These are phyloP conservation scores for Plasmodium gaboni DNA, from an alignment of 169 alveolate genomes.

Conservation along the genomic window DNA sequence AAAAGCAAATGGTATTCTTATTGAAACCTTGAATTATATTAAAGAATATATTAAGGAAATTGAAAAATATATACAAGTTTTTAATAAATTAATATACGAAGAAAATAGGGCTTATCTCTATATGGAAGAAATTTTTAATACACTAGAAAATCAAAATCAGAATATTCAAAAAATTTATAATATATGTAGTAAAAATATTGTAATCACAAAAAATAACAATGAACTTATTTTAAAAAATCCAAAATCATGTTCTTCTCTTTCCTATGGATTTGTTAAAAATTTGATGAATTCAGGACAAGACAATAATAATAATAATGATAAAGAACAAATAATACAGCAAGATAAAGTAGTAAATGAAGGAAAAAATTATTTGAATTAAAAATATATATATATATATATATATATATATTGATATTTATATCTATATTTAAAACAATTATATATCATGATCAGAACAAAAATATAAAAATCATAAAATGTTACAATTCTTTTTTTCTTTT, in stretches of 20 bases:
- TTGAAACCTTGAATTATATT: slow-evolving; percentile 59
- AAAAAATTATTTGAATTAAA: slow-evolving; percentile 4
- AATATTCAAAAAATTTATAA: slow-evolving; percentile 64
- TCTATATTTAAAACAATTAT: too few species aligned
- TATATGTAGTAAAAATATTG: slow-evolving; percentile 73
- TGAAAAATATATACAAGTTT: slow-evolving; percentile 55
- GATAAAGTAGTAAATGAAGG: slow-evolving; percentile 1
- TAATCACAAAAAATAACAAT: slow-evolving; percentile 67
- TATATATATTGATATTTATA: too few species aligned
- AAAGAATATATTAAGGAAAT: slow-evolving; percentile 74
- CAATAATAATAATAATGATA: slow-evolving; percentile 12
- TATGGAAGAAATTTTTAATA: slow-evolving; percentile 36
- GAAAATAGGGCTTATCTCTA: slow-evolving; percentile 50
- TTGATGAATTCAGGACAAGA: slow-evolving; percentile 35
- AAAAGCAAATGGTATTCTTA: slow-evolving; percentile 55
- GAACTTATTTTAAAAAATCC: slow-evolving; percentile 71
- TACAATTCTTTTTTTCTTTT: too few species aligned
- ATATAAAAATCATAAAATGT: too few species aligned
- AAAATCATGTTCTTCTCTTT: slow-evolving; percentile 54
- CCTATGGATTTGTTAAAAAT: slow-evolving; percentile 36
- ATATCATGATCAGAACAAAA: too few species aligned
- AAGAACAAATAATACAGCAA: slow-evolving; percentile 4
- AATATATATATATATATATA: too few species aligned
- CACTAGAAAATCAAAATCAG: slow-evolving; percentile 51
- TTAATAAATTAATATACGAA: slow-evolving; percentile 63